Base-by-base conservation (phyloP, 2,329 filamentous ascomycete species). In the Ramularia collo-cygni region DNA sequence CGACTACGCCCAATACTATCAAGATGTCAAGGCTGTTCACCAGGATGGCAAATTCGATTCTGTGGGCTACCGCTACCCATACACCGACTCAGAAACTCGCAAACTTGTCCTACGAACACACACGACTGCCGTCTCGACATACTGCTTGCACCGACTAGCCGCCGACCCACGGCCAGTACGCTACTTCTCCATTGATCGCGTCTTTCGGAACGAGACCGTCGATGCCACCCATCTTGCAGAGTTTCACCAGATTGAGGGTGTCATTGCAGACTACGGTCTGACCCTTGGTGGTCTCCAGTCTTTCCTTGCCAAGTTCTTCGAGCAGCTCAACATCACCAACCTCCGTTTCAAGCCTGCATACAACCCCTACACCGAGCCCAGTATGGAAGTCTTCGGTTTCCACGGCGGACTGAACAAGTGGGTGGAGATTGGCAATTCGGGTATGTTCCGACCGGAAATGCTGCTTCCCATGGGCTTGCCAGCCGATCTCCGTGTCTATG, bases 371-470 rank as follows among this genome's bases (percentile, higher is more conserved):
- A 95, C 88, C 18, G 92, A 98, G 68, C 89, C 92, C 19, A 84
- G 83, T 61, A 93, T 98, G 88, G 92, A 98, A 67, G 94, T 98
- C 52, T 98, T 96, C 69, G 87, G 85, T 51, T 96, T 83, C 71
- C 92, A 96, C 72, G 77, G 83, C 57, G 90, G 88, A 3, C 70
- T 95, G 35, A 78, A 78, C 57, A 94, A 94, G 71, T 83, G 93
- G 69, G 86, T 96, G 17, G 92, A 96, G 70, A 96, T 96, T 61
- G 92, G 92, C 44, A 96, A 98, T 70, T 90, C 83, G 55, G 92
- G 92, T 49, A 96, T 98, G 89, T 98, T 98, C 79, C 76, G 92
- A 52, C 89, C 92, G 2, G 92, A 98, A 68, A 95, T 96, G 90
- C 66, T 95, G 58, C 84, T 95, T 67, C 74, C 88, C 4, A 95